Evolutionary conservation across 2,329 filamentous ascomycete species (phyloP), one percentile per base, ranked within the genome.

Genomic region (Monilinia aucupariae): DNA sequence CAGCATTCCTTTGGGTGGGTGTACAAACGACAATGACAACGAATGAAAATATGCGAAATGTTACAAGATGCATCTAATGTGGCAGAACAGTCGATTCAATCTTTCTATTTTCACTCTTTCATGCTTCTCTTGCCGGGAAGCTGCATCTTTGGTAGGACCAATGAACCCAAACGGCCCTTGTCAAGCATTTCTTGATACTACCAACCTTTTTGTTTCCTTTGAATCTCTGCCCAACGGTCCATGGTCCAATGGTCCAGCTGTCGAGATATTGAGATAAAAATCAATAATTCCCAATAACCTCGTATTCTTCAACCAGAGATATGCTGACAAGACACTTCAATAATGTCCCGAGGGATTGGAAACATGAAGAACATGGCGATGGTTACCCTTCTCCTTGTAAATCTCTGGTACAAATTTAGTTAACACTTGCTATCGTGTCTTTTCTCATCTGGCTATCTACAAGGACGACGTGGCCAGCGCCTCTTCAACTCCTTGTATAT

Each of bases 241-340:
- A 37, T 4, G 13, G 37, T 39, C 37, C 56, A 34, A 59, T 45
- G 13, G 37, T 55, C 43, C 22, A 55, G 17, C 30, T 6, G 41
- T 45, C 9, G 47, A 49, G 25, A 30, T 10, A 27, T 49, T 17
- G 22, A 49, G 8, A 20, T 15, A 25, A 32, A 43, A 17, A n/a
- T 22, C 58, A 15, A 15, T 45, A n/a, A 6, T 25, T 7, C 13
- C 13, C 34, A 32, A 34, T 41, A 37, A 51, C 47, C 47, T 52
- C 58, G 58, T 52, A 30, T 52, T 50, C 37, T 41, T 41, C 13
- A 22, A 34, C 58, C 58, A 60, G 52, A 61, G 58, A 61, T 53
- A 30, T 43, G 37, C 47, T 53, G 59, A 25, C 37, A 53, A 41
- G 48, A 32, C 22, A 25, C 34, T 39, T 32, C 27, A 50, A 50